Percentiles rank a stretch among this genome's conserved stretches.
Evolutionary conservation across 164 flowering plant genomes (phyloP).

Genomic region (Brasenia schreberi): DNA sequence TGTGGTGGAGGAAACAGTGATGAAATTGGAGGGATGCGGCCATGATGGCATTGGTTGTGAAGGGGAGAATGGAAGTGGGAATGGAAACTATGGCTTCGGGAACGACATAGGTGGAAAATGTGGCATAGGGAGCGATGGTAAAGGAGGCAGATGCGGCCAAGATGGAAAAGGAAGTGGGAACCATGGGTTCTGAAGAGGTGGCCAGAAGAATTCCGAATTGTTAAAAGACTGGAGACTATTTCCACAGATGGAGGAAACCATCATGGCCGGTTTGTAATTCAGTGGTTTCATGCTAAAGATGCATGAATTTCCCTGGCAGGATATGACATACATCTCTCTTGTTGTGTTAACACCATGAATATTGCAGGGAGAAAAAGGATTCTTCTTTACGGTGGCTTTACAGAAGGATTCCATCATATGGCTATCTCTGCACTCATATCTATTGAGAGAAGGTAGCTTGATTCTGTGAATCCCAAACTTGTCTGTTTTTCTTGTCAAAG

Average conservation of each 20-base stretch:
- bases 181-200: neutral
- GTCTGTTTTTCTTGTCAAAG: constrained; percentile 58
- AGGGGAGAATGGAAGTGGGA: constrained; percentile 5
- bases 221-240: neutral
- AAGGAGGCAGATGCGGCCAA: constrained; percentile 13
- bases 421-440: constrained; percentile 34
- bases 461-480: constrained; percentile 41
- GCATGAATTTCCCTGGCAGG: constrained; percentile 38
- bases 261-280: constrained; percentile 35
- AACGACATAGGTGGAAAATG: constrained; percentile 17
- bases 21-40: constrained; percentile 4
- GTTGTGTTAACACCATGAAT: constrained; percentile 30
- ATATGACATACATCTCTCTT: constrained; percentile 31
- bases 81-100: constrained; percentile 10
- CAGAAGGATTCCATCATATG: constrained; percentile 26
- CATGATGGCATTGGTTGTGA: neutral
- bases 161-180: constrained; percentile 31
- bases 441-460: constrained; percentile 46
- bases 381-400: constrained; percentile 33
- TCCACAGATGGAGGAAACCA: constrained; percentile 29
- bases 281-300: constrained; percentile 31
- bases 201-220: neutral
- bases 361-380: constrained; percentile 34
- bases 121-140: constrained; percentile 7
- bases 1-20: constrained; percentile 1